Conservation (phyloP, 345 rosid species). For the Leavenworthia alabamica region DNA sequence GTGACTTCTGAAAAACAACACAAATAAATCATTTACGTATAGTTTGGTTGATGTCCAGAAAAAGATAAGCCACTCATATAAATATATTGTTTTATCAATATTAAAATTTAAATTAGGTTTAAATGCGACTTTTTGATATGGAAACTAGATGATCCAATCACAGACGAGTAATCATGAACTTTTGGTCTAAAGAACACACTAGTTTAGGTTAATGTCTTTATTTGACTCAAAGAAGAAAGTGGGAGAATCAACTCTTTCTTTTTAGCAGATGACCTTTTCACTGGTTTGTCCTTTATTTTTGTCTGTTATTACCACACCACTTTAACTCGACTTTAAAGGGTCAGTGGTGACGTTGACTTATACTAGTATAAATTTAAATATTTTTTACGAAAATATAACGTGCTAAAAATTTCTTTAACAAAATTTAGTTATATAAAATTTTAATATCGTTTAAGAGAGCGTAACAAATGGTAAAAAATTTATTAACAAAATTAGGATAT, state of each 20-base stretch:
- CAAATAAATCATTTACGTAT: neutral
- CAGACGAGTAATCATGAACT: neutral
- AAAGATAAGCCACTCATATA: constrained; percentile 1
- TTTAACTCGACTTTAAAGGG: neutral
- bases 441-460: no score
- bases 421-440: no score
- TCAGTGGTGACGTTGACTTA: no score
- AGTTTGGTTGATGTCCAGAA: neutral
- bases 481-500: no score
- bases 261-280: neutral
- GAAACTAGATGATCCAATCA: constrained; percentile 13
- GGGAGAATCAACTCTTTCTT: neutral
- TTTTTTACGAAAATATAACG: no score
- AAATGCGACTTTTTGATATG: constrained; percentile 16
- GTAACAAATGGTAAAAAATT: no score
- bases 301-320: neutral
- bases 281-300: neutral
- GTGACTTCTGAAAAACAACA: neutral
- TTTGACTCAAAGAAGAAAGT: constrained; percentile 10
- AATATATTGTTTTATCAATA: no score
- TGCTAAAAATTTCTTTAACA: no score
- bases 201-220: neutral
- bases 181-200: neutral
- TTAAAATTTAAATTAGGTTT: no score
- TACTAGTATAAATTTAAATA: no score